phyloP scores from a whole-genome alignment of 345 rosid species.

The Syzygium aromaticum region DNA sequence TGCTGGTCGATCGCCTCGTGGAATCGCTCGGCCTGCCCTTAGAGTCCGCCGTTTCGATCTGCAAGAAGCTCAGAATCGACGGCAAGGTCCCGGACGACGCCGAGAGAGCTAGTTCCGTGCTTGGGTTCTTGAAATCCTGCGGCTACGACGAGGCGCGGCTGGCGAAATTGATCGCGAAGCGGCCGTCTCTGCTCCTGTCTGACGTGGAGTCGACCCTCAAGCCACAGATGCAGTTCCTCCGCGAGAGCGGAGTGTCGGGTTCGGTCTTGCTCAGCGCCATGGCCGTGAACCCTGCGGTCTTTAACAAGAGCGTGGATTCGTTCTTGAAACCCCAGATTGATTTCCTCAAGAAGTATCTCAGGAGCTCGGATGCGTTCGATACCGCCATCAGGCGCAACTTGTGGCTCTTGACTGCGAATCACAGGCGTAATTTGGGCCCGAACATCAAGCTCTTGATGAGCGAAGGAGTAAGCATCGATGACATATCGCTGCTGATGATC shows the following conservation, averaged over 20 bases:
- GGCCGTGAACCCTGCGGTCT: neutral
- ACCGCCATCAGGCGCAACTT: neutral
- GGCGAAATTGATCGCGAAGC: neutral
- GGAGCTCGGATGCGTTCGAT: neutral
- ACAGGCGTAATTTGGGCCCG: neutral
- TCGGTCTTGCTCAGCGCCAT: slow-evolving; percentile 1
- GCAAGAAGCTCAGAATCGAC: neutral
- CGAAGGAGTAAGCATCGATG: neutral
- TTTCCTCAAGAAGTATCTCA: neutral
- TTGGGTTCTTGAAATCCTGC: slow-evolving; percentile 6
- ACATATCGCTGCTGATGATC: neutral
- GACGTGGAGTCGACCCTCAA: neutral
- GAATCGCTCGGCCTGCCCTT: neutral
- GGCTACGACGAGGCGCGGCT: slow-evolving; percentile 5
- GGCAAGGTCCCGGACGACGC: neutral
- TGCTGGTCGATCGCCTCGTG: neutral
- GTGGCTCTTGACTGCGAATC: neutral
- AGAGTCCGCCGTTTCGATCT: neutral
- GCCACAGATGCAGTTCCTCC: slow-evolving; percentile 13
- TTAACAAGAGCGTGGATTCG: neutral
- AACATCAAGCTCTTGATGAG: slow-evolving; percentile 1
- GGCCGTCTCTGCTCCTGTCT: slow-evolving; percentile 1
- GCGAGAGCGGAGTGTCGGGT: neutral
- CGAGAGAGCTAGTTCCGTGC: neutral
- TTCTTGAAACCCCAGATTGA: slow-evolving; percentile 1